Base-by-base conservation (phyloP, 2,329 filamentous ascomycete genomes). In the Periconia sp. region DNA sequence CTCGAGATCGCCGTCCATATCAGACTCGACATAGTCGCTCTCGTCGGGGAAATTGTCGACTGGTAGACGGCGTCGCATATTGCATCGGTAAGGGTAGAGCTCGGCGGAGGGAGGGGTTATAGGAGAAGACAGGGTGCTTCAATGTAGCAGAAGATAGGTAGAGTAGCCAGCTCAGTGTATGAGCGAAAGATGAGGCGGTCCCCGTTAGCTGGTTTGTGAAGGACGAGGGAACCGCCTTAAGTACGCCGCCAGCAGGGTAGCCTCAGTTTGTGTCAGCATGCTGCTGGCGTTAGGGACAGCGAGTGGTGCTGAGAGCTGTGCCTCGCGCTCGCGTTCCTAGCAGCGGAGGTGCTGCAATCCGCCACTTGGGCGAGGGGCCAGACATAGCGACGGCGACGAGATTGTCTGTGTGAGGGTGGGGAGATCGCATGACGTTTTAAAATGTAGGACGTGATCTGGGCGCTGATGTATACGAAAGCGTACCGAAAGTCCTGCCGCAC, bases 1-100 rank as follows among this genome's bases (percentile, higher is more conserved):
- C 28, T 44, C 48, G 6, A 49, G 15, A 52, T 35, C 19, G 33
- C 46, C 9, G 15, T 48, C 22, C 41, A n/a, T 22, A 15, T 41
- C 16, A 47, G 48, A 44, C 10, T 28, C 16, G 40, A 48, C 26
- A 31, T 52, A 49, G 42, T 54, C 13, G 9, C 39, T 54, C 25
- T 40, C 17, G 21, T 50, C 32, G 12, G 41, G 46, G 36, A 34
- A 52, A 45, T 33, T 43, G 21, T 44, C 28, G 40, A 45, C 24
- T n/a, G 21, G 36, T 47, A 13, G 43, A 36, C n/a, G n/a, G 47
- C 17, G 28, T 52, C 10, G 31, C 25, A 42, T 54, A 23, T 44
- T 25, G 34, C 13, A 7, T 13, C 22, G 45, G 17, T 42, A 31
- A 36, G 19, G 39, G 22, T 5, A 40, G 21, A 51, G 25, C 33